A percentile compares a stretch with the other conserved stretches of the same genome.
Conservation (phyloP, 805 yeast species). For the Metahyphopichia silvanorum region DNA sequence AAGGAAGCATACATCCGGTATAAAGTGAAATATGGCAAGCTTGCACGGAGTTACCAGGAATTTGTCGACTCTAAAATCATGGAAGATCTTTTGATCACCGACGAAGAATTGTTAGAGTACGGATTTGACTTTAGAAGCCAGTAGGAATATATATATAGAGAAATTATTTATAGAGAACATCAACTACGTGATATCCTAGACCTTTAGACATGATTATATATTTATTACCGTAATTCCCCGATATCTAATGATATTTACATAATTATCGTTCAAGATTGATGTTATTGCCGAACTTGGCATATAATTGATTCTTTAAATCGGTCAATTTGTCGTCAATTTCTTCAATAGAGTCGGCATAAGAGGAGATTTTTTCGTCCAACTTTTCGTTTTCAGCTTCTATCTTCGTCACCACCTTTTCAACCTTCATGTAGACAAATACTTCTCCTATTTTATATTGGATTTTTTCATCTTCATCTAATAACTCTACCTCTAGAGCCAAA, state of each 20-base stretch:
- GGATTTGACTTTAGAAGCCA: slow-evolving; percentile 11
- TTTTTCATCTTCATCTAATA: slow-evolving; percentile 70
- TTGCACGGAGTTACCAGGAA: slow-evolving; percentile 36
- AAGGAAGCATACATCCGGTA: slow-evolving; percentile 45
- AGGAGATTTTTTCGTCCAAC: slow-evolving; percentile 48
- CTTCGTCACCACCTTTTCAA: slow-evolving; percentile 60
- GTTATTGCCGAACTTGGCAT: slow-evolving; percentile 84
- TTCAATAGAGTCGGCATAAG: slow-evolving; percentile 45
- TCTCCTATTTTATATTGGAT: slow-evolving; percentile 82
- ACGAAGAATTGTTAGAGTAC: slow-evolving; percentile 10
- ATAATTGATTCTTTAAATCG: slow-evolving; percentile 67
- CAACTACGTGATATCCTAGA: too few relatives aligned
- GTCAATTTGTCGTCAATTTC: slow-evolving; percentile 52
- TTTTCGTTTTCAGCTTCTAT: slow-evolving; percentile 60
- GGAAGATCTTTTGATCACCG: slow-evolving; percentile 14
- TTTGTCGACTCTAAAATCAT: slow-evolving; percentile 33
- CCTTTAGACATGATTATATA: too few relatives aligned
- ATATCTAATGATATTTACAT: too few relatives aligned
- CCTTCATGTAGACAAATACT: slow-evolving; percentile 66
- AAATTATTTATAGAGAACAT: too few relatives aligned
- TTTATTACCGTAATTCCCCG: too few relatives aligned
- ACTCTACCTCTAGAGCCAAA: slow-evolving; percentile 77
- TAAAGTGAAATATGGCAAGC: slow-evolving; percentile 32
- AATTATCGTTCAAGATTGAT: slow-evolving; percentile 80
- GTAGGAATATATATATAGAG: too few relatives aligned